These are phyloP conservation scores for Acacia acuminata DNA, from an alignment of 306 rosid species.

Conservation along the genomic window DNA sequence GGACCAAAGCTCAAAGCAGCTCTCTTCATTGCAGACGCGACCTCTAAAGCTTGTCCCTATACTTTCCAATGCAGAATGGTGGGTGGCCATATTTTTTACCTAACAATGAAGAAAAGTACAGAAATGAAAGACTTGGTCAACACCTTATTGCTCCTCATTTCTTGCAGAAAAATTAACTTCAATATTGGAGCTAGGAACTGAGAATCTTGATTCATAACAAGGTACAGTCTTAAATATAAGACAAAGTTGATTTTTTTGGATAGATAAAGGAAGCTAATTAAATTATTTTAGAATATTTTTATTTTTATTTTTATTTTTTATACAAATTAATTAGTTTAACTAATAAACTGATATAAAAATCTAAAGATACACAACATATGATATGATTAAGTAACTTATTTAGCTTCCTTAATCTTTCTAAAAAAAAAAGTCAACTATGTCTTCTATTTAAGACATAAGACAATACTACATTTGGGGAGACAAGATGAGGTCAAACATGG, in stretches of 20 bases:
- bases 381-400: no score
- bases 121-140: constrained; percentile 16
- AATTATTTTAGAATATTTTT: no score
- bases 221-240: no score
- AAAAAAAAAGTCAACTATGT: no score
- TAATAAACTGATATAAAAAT: no score
- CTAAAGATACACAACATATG: no score
- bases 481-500: constrained; percentile 50
- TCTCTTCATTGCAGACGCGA: constrained; percentile 65
- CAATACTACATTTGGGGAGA: constrained; percentile 46
- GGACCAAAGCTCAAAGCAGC: constrained; percentile 24
- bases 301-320: no score
- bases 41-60: constrained; percentile 59
- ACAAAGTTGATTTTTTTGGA: no score
- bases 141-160: not conserved
- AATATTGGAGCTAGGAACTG: not conserved
- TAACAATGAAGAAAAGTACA: constrained; percentile 56
- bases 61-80: constrained; percentile 95
- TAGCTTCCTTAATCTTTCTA: no score
- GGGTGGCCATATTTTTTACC: constrained; percentile 95
- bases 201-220: constrained; percentile 14
- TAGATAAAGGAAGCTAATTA: no score
- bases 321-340: no score
- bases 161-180: not conserved
- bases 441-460: not conserved